phyloP scores from a whole-genome alignment of 257 asterid species.

The Nicotiana otophora region DNA sequence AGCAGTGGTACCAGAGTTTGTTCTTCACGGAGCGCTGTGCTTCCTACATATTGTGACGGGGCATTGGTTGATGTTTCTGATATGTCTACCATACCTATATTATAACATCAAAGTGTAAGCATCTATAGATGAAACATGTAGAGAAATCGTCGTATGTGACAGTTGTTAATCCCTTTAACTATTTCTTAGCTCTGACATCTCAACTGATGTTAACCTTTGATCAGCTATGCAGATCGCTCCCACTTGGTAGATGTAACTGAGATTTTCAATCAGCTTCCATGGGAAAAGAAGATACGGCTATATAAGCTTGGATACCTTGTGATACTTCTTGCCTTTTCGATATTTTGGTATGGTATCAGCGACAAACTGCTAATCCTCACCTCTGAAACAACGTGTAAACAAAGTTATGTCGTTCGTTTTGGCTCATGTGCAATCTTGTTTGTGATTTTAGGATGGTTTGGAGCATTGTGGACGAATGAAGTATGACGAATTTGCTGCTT shows the following conservation, averaged over 20 bases:
- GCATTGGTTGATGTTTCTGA: slow-evolving; percentile 75
- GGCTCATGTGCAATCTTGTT: background rate
- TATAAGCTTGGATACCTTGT: slow-evolving; percentile 71
- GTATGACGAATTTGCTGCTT: background rate
- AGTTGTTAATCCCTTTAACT: background rate
- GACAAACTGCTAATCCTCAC: background rate
- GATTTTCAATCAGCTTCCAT: slow-evolving; percentile 71
- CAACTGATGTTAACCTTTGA: slow-evolving; percentile 14
- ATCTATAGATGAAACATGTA: background rate
- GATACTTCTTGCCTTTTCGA: slow-evolving; percentile 46
- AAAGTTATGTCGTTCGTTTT: background rate
- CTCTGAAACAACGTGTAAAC: background rate
- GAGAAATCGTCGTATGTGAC: background rate
- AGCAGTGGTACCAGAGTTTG: slow-evolving; percentile 65
- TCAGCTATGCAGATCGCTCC: slow-evolving; percentile 44
- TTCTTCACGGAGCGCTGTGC: slow-evolving; percentile 56
- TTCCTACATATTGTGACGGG: slow-evolving; percentile 68
- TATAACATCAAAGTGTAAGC: slow-evolving; percentile 57
- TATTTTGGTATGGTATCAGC: slow-evolving; percentile 44
- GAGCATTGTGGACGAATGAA: slow-evolving; percentile 61
- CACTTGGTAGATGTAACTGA: slow-evolving; percentile 86
- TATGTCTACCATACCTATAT: slow-evolving; percentile 65
- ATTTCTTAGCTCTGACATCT: background rate
- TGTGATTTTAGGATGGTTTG: slow-evolving; percentile 63
- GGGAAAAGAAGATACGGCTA: slow-evolving; percentile 59